phyloP scores from a whole-genome alignment of 805 yeast species.

The Hyphopichia homilentoma region DNA sequence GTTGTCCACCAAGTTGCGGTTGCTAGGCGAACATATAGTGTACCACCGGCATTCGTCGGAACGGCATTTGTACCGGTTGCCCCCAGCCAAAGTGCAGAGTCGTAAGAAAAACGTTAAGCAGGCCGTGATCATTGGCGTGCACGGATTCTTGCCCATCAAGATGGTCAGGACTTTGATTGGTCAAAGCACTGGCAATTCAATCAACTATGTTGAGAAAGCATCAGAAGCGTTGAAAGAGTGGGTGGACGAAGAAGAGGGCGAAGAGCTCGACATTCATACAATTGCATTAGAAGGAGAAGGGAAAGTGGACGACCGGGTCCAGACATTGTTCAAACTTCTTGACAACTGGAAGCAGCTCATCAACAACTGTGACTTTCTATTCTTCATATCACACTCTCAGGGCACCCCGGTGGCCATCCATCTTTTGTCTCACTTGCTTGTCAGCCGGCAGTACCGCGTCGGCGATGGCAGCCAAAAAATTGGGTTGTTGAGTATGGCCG shows the following conservation, averaged over 20 bases:
- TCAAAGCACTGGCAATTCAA: conserved; percentile 34
- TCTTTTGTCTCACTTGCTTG: conserved; percentile 20
- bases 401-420: conserved; percentile 31
- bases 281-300: conserved; percentile 43
- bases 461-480: conserved; percentile 16
- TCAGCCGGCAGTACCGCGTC: conserved; percentile 1
- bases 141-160: conserved; percentile 39
- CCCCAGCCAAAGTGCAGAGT: conserved; percentile 4
- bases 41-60: conserved; percentile 19
- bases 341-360: conserved; percentile 31
- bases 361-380: conserved; percentile 27
- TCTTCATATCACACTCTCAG: conserved; percentile 30
- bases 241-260: conserved; percentile 12
- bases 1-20: conserved; percentile 16
- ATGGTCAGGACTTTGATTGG: conserved; percentile 34
- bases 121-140: conserved; percentile 33
- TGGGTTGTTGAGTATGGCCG: conserved; percentile 35
- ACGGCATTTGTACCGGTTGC: conserved; percentile 21
- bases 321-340: conserved; percentile 20
- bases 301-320: conserved; percentile 24
- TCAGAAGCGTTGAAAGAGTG: conserved; percentile 26
- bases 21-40: conserved; percentile 18
- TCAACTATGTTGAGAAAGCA: conserved; percentile 24
- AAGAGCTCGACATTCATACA: conserved; percentile 23
- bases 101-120: conserved; percentile 12